Evolutionary conservation across 306 rosid genomes (phyloP), one percentile per base, ranked within the genome.

Genomic region (Dryas drummondii): DNA sequence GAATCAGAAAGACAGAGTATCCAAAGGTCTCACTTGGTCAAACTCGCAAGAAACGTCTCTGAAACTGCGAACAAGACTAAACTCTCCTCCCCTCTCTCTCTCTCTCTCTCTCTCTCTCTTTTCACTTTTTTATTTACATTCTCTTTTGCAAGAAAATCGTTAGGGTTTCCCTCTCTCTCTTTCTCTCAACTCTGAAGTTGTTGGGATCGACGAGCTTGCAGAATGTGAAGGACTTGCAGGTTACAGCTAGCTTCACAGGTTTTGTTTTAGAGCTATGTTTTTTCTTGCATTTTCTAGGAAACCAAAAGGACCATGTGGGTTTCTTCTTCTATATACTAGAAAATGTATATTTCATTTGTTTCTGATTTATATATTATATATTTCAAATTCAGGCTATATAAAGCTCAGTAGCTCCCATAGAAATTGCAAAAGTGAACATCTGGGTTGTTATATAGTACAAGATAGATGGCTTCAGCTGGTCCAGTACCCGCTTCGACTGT

Each of bases 391-490:
- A 70, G 81, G 41, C 9, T 50, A 19, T 41, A 19, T 50, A 64
- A 58, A 68, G 45, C n/a, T 70, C 37, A 17, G 69, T 1, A 44
- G 0, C 22, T 17, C 0, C 51, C 32, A 4, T 17, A 19, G 75
- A 55, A 4, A 3, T 0, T 70, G 11, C 52, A 72, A 7, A 46
- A 44, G 51, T 13, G 55, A 63, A 16, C 55, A 45, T 72, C 59
- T 63, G 54, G 53, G 66, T 66, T 47, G 62, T 48, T 16, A 27
- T 3, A 17, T 47, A 47, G 27, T 59, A 52, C 54, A 64, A 17
- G 78, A 68, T 69, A 68, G 13, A 84, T 86, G 90, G 92, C 88
- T 55, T 84, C 85, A 40, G 76, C 72, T 40, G 73, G 55, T 57
- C 7, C 60, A 26, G 76, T 71, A 45, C 75, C 49, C 32, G 76